A percentile compares a stretch with the other conserved stretches of the same genome.
Conservation (phyloP, 2,329 filamentous ascomycete genomes). For the Botrytis byssoidea region DNA sequence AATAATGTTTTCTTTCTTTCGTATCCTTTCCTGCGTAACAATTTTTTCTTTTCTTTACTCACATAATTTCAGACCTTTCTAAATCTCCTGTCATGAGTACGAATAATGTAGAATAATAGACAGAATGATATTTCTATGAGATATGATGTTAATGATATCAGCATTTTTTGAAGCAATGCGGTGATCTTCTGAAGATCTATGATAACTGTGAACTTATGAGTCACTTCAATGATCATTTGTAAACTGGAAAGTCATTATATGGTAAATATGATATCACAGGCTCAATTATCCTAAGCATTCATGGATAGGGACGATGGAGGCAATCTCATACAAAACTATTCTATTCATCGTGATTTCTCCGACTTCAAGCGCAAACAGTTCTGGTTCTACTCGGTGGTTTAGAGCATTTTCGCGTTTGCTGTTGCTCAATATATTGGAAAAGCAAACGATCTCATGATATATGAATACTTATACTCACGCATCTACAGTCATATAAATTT, state of each 20-base stretch:
- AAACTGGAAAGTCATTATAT: background rate
- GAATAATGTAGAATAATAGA: background rate
- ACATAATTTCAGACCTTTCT: background rate
- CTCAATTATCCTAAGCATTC: background rate
- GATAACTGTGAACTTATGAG: background rate
- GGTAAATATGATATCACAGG: background rate
- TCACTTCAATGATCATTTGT: background rate
- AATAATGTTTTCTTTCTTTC: background rate
- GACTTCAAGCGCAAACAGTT: background rate
- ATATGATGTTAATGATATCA: background rate
- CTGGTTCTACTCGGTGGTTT: rapidly evolving
- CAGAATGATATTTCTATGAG: background rate
- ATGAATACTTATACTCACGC: background rate
- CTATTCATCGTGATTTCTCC: too few species aligned
- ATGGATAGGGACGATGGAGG: too few species aligned
- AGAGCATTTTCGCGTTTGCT: background rate
- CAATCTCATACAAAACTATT: background rate
- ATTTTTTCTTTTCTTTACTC: background rate
- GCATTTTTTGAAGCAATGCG: rapidly evolving
- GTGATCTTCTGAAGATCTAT: background rate
- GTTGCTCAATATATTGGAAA: background rate
- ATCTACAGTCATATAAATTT: background rate
- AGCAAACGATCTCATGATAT: background rate
- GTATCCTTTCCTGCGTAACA: background rate
- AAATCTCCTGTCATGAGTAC: background rate